phyloP scores from a whole-genome alignment of 169 alveolate species.

The Plasmodium coatneyi region DNA sequence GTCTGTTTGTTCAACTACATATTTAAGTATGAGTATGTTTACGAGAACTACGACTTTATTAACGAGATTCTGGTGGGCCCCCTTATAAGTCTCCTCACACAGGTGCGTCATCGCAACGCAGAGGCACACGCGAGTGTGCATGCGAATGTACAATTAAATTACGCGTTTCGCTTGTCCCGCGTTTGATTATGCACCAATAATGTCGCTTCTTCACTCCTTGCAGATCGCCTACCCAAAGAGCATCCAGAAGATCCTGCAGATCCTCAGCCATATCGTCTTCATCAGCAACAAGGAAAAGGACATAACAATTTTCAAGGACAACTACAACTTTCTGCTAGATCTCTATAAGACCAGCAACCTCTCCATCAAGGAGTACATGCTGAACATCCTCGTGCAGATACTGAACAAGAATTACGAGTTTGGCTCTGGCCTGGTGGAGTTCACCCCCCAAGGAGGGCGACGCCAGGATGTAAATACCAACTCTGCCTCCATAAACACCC shows the following conservation, averaged over 20 bases:
- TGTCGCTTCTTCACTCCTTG: background rate
- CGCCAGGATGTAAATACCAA: background rate
- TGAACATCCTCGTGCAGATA: conserved; percentile 46
- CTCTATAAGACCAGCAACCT: conserved; percentile 42
- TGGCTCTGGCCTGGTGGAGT: background rate
- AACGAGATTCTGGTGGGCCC: conserved; percentile 48
- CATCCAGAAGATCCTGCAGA: conserved; percentile 30
- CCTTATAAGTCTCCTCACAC: conserved; percentile 1
- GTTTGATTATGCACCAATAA: background rate
- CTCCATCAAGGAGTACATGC: conserved; percentile 35
- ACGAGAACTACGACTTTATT: conserved; percentile 33
- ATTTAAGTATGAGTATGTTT: conserved; percentile 46
- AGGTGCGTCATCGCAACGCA: background rate
- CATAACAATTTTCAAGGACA: conserved; percentile 49
- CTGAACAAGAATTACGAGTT: conserved; percentile 50
- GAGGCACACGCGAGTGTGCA: background rate
- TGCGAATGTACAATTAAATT: background rate
- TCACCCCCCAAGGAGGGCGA: background rate
- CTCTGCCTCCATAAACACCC: background rate
- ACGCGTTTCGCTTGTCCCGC: background rate
- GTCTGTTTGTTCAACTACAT: conserved; percentile 37
- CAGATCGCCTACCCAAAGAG: conserved; percentile 44
- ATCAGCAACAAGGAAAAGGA: conserved; percentile 58
- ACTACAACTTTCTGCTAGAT: conserved; percentile 51
- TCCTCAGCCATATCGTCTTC: conserved; percentile 55